phyloP scores from a whole-genome alignment of 352 stramenopile genomes.

The Phytophthora lateralis region DNA sequence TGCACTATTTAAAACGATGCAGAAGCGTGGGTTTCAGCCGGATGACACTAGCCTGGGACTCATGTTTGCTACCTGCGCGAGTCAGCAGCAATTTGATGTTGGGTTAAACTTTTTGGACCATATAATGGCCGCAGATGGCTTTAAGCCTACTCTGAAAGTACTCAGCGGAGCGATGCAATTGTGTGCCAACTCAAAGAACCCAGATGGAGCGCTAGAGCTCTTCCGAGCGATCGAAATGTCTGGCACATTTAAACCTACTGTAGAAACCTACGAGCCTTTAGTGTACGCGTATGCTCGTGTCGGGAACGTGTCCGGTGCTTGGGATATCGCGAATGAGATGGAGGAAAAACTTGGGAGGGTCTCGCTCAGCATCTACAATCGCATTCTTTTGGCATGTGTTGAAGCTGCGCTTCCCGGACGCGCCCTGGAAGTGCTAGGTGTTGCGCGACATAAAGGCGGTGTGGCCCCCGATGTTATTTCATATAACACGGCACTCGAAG shows the following conservation, averaged over 20 bases:
- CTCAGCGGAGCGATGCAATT: conserved; percentile 60
- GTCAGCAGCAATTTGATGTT: conserved; percentile 47
- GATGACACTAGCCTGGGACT: conserved; percentile 59
- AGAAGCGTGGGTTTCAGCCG: conserved; percentile 40
- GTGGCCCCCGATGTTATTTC: conserved; percentile 46
- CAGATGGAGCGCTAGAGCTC: conserved; percentile 52
- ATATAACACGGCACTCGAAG: conserved; percentile 65
- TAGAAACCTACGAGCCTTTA: conserved; percentile 51
- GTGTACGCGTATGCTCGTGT: conserved; percentile 58
- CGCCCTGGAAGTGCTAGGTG: conserved; percentile 48
- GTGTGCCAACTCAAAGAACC: conserved; percentile 51
- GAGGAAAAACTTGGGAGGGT: conserved; percentile 46
- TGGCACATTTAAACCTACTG: conserved; percentile 33
- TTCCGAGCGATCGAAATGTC: conserved; percentile 58
- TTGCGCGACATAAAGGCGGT: conserved; percentile 38
- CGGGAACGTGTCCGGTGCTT: conserved; percentile 52
- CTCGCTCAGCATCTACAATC: conserved; percentile 56
- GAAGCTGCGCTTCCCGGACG: conserved; percentile 39
- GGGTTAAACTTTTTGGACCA: conserved; percentile 70
- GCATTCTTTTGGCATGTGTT: conserved; percentile 61
- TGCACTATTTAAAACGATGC: conserved; percentile 69
- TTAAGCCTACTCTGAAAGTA: conserved; percentile 49
- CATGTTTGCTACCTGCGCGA: conserved; percentile 62
- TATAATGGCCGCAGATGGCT: conserved; percentile 48
- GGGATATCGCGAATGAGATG: conserved; percentile 48